Evolutionary conservation across 768 basidiomycete species (phyloP), one percentile per base, ranked within the genome.

Genomic region (Boletus bicolor): DNA sequence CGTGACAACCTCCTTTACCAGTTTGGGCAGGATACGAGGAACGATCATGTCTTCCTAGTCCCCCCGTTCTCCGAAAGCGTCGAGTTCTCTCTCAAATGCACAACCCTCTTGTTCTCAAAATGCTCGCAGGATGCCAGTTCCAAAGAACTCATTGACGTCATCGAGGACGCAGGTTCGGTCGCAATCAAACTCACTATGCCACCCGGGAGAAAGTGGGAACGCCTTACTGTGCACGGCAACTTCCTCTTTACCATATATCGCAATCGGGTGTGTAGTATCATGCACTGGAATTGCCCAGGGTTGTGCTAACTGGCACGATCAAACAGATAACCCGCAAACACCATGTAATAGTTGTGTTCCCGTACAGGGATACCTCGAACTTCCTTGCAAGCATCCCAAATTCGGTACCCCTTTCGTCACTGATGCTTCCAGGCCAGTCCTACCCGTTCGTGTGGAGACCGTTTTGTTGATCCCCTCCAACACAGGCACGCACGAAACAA

Each of bases 371-470:
- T 52, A 66, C 84, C 50, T 74, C 80, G 6, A 78, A 81, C 2
- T 93, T 82, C 62, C 66, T 85, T 50, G 74, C 79, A 11, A 71
- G 80, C 34, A 74, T 96, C 45, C 86, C 91, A 3, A 86, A 93
- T 68, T 65, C 73, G 3, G 72, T 82, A 0, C 79, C 86, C 7
- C 72, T 96, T 30, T 91, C 89, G 9, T 86, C 86, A 21, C 65
- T 94, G n/a, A 71, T 83, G 55, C 78, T 96, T 35, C 92, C 93
- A 52, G 93, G 91, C 80, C 70, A 60, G 74, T 80, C 58, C 10
- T 37, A 51, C 42, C 56, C 59, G 84, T 70, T 54, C 81, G 77
- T 34, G 11, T 32, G 41, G 7, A 7, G 9, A 51, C 37, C 4
- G 32, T 30, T 35, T 45, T 17, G 9, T 14, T 24, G 35, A 65